These are phyloP conservation scores for Cyanodermella asteris DNA, from an alignment of 2,329 filamentous ascomycete genomes.

Conservation along the genomic window DNA sequence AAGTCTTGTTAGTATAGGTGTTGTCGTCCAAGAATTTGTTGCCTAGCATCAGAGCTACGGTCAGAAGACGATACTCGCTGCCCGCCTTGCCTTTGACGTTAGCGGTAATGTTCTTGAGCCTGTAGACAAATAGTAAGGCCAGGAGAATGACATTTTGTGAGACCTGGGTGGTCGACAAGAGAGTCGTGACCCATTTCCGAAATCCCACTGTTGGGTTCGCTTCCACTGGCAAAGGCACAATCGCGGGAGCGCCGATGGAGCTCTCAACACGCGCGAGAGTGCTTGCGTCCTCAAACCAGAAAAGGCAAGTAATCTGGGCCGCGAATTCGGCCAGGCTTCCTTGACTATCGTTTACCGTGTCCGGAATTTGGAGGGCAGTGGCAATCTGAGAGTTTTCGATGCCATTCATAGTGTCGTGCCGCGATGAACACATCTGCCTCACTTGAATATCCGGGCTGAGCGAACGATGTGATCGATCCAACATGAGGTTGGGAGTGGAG, in stretches of 20 bases:
- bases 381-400: constrained; percentile 18
- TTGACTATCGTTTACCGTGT: constrained; percentile 51
- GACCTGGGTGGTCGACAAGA: constrained; percentile 84
- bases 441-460: too few species aligned
- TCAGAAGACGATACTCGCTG: constrained; percentile 81
- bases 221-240: constrained; percentile 41
- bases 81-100: constrained; percentile 75
- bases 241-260: constrained; percentile 19
- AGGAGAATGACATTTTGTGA: constrained; percentile 86
- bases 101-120: constrained; percentile 75
- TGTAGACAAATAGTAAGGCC: constrained; percentile 78
- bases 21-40: constrained; percentile 99
- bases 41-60: constrained; percentile 87
- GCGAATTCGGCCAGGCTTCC: constrained; percentile 66
- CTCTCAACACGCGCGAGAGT: constrained; percentile 55
- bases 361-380: constrained; percentile 44
- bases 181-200: constrained; percentile 78
- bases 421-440: too few species aligned
- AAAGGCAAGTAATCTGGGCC: constrained; percentile 79
- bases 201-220: constrained; percentile 63
- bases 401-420: constrained; percentile 3
- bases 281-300: constrained; percentile 89
- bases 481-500: too few species aligned
- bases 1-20: constrained; percentile 98
- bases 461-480: too few species aligned